A percentile compares a stretch with the other conserved stretches of the same genome.
These are phyloP conservation scores for Neonothopanus nambi DNA, from an alignment of 1,284 basidiomycete genomes.

Conservation along the genomic window DNA sequence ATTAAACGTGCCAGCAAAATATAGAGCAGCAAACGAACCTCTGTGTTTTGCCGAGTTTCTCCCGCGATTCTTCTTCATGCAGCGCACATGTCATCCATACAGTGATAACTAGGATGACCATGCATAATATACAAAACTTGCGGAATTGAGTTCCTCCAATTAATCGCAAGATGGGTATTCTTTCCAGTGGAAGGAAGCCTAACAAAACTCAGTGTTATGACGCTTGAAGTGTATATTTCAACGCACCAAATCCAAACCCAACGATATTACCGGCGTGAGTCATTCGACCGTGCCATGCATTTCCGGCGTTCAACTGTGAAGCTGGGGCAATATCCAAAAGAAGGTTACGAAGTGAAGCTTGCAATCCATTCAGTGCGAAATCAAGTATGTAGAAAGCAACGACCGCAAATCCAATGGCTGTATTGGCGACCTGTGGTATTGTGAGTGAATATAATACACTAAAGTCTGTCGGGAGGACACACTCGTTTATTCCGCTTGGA, in stretches of 20 bases:
- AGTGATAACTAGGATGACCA: constrained; percentile 76
- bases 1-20: background rate
- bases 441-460: background rate
- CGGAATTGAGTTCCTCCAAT: constrained; percentile 96
- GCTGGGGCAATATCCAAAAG: constrained; percentile 88
- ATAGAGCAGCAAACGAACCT: constrained; percentile 31
- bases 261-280: constrained; percentile 93
- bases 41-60: constrained; percentile 41
- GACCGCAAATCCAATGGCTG: constrained; percentile 85
- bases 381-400: constrained; percentile 92
- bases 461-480: constrained; percentile 21
- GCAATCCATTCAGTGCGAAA: constrained; percentile 92
- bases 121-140: constrained; percentile 89
- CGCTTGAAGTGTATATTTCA: background rate
- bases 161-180: constrained; percentile 71
- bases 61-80: constrained; percentile 74
- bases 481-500: constrained; percentile 68
- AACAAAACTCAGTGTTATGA: constrained; percentile 10
- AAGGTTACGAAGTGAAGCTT: constrained; percentile 90
- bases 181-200: constrained; percentile 85
- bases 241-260: constrained; percentile 84
- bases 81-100: constrained; percentile 87
- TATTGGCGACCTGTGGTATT: constrained; percentile 56
- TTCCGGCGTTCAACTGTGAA: constrained; percentile 86
- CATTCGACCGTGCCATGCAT: constrained; percentile 99